Percentiles rank a stretch among this genome's conserved stretches.
phyloP scores from a whole-genome alignment of 345 rosid species.

The Eucalyptus rudis region DNA sequence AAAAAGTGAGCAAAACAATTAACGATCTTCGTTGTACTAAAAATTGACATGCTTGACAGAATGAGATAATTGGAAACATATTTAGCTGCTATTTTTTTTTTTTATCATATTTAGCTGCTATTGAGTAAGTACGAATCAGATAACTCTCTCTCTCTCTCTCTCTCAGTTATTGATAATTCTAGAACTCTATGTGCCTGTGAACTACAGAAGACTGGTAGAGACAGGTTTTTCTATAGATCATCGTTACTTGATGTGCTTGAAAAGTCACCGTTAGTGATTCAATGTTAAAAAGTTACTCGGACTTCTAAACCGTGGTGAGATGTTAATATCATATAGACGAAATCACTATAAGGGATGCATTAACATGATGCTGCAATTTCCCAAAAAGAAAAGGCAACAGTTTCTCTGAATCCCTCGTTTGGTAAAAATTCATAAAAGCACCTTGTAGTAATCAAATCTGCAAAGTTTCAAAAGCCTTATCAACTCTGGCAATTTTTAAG shows the following conservation, averaged over 20 bases:
- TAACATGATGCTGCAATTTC: neutral
- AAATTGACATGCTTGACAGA: neutral
- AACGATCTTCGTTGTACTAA: neutral
- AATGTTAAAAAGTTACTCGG: neutral
- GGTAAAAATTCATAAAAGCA: neutral
- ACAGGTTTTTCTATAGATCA: neutral
- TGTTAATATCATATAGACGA: too few species aligned
- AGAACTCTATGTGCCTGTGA: too few species aligned
- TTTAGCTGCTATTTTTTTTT: too few species aligned
- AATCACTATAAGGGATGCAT: neutral
- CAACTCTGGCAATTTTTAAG: neutral
- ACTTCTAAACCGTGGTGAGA: neutral
- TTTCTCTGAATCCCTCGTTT: neutral
- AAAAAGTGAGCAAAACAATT: neutral
- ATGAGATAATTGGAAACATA: neutral
- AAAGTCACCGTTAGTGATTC: neutral
- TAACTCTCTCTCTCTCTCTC: too few species aligned
- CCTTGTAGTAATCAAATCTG: neutral
- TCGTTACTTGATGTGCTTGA: neutral
- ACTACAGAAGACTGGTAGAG: neutral
- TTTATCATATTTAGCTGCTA: too few species aligned
- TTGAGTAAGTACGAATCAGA: too few species aligned
- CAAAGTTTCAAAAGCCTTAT: neutral
- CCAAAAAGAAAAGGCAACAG: neutral
- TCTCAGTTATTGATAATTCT: too few species aligned